Base-by-base conservation (phyloP, 176 grass and related monocot genomes). In the Avena sativa region DNA sequence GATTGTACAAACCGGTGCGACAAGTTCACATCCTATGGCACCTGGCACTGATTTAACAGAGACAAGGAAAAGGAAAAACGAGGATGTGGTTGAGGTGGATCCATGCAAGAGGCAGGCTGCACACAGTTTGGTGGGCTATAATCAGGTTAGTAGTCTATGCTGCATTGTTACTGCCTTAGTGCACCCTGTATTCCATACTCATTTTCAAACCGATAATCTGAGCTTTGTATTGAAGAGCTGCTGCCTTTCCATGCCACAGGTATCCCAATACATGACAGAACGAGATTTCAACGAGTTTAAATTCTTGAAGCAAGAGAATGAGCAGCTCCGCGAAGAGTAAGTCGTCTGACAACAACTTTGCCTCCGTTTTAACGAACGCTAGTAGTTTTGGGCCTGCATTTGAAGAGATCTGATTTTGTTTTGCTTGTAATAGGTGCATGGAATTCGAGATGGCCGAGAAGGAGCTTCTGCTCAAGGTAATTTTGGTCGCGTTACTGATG, bases 381-480 rank as follows among this genome's bases (percentile, higher is more conserved):
- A 1, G 14, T 36, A 50, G 15, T 82, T 60, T 2, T 68, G 19
- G 19, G 25, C 68, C 40, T 17, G 36, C 48, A 23, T 14, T 30
- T 52, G 4, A 15, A 58, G 15, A 38, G 2, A n/a, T 53, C 23
- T 50, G 20, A 0, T 36, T 69, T 80, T 76, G 38, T 8, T 71
- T 61, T 36, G n/a, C 49, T 28, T 67, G 5, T 6, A 93, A 43
- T 43, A 43, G 92, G 79, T 88, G 82, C 57, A 12, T 47, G 47
- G 19, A 86, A 4, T 60, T 74, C 52, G 88, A 86, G 60, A 47
- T 20, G 51, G 8, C 30, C 15, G 66, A 69, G 88, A 79, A 46
- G 76, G 86, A 86, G 23, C 86, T 84, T 7, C 79, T 80, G 2
- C 25, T 74, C 21, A 91, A 88, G 89, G 86, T 93, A 88, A 67